phyloP scores from a whole-genome alignment of 306 rosid genomes.

The Sesbania bispinosa region DNA sequence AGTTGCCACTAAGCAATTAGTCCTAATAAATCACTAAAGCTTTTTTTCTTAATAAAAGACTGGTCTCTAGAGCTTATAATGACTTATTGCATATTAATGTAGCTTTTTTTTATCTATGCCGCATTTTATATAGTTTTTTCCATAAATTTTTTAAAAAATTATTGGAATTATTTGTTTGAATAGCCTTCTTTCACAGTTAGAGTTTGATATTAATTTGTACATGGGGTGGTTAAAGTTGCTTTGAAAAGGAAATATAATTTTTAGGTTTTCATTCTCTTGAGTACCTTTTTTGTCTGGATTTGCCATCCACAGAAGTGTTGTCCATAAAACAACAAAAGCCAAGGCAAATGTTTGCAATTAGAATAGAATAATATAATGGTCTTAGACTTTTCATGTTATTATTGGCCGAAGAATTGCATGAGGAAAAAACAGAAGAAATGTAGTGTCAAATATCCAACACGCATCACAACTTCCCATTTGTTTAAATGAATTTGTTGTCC shows the following conservation, averaged over 20 bases:
- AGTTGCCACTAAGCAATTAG: too few relatives aligned
- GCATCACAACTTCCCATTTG: neutral
- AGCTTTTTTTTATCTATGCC: too few relatives aligned
- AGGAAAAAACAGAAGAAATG: neutral
- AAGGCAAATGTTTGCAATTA: neutral
- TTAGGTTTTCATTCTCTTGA: neutral
- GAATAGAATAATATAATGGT: neutral
- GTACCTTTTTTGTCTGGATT: neutral
- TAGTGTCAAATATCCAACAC: neutral
- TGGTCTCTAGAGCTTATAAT: too few relatives aligned
- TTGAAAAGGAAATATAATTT: neutral
- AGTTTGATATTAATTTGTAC: too few relatives aligned
- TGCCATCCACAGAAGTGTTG: neutral
- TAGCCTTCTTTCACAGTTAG: too few relatives aligned
- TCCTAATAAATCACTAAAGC: too few relatives aligned
- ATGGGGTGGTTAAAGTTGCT: too few relatives aligned
- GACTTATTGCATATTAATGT: too few relatives aligned
- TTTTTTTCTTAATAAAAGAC: too few relatives aligned
- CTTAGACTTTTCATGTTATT: neutral
- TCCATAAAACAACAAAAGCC: constrained; percentile 5
- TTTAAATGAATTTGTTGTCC: constrained; percentile 19
- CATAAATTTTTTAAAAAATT: too few relatives aligned
- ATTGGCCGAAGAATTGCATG: neutral
- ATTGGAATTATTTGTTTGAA: too few relatives aligned
- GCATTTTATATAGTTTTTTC: too few relatives aligned